Percentiles rank a stretch among this genome's conserved stretches.
Conservation (phyloP, 1,284 basidiomycete genomes). For the Marasmius oreades region DNA sequence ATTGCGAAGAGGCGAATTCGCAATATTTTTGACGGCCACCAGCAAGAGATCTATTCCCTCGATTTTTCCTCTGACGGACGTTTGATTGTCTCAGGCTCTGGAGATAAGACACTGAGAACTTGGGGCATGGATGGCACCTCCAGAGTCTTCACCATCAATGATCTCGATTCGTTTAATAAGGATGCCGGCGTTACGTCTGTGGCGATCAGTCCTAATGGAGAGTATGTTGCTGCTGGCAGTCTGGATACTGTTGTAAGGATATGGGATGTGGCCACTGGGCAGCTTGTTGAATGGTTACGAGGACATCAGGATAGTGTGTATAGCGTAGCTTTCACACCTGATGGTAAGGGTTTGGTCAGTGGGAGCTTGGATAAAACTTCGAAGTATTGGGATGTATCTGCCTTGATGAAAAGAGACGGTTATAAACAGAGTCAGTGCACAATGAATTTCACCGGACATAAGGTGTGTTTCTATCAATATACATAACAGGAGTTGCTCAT, state of each 20-base stretch:
- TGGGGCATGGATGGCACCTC: slow-evolving; percentile 70
- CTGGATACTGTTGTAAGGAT: slow-evolving; percentile 84
- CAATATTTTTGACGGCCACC: slow-evolving; percentile 79
- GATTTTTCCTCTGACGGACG: slow-evolving; percentile 83
- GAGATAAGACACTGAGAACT: slow-evolving; percentile 86
- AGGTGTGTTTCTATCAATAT: slow-evolving; percentile 43
- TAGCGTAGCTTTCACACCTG: slow-evolving; percentile 85
- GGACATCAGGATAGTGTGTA: slow-evolving; percentile 87
- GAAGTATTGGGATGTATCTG: slow-evolving; percentile 81
- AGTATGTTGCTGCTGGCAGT: slow-evolving; percentile 79
- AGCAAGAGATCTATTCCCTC: slow-evolving; percentile 89
- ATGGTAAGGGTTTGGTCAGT: slow-evolving; percentile 76
- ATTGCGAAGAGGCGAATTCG: slow-evolving; percentile 71
- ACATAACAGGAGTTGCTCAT: slow-evolving; percentile 4
- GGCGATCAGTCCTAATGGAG: slow-evolving; percentile 78
- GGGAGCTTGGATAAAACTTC: slow-evolving; percentile 86
- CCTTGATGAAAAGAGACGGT: slow-evolving; percentile 34
- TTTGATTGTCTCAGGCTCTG: slow-evolving; percentile 85
- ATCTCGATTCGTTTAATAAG: slow-evolving; percentile 48
- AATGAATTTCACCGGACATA: slow-evolving; percentile 82
- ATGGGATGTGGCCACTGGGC: slow-evolving; percentile 78
- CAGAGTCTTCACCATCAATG: slow-evolving; percentile 57
- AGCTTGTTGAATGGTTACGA: slow-evolving; percentile 70
- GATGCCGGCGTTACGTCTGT: slow-evolving; percentile 82
- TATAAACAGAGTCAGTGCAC: slow-evolving; percentile 50